Evolutionary conservation across 257 asterid species (phyloP).

Genomic region (Craterostigma plantagineum): DNA sequence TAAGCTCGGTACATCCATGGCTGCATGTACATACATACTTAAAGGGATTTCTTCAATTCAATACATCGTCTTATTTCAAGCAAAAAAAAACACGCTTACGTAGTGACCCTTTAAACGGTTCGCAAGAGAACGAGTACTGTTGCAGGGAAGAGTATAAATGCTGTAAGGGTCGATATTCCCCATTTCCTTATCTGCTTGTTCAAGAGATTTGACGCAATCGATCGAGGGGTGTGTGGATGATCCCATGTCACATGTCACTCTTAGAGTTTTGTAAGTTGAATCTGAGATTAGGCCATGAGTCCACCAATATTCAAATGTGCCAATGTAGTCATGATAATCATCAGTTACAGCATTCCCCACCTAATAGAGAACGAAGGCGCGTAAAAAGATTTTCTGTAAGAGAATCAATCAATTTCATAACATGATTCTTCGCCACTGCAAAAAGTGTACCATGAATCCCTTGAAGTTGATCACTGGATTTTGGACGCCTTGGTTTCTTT

Average conservation of each 20-base stretch:
- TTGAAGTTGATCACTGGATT: conserved; percentile 70
- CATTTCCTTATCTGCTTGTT: conserved; percentile 44
- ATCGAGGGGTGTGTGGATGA: conserved; percentile 73
- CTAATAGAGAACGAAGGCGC: conserved; percentile 19
- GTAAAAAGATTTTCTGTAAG: conserved; percentile 4
- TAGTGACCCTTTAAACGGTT: conserved; percentile 60
- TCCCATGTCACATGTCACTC: conserved; percentile 39
- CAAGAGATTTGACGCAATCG: conserved; percentile 42
- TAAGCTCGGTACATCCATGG: conserved; percentile 92
- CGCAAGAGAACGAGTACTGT: conserved; percentile 28
- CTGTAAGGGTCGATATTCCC: conserved; percentile 85
- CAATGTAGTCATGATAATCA: conserved; percentile 65
- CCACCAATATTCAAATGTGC: conserved; percentile 99
- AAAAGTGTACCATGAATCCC: conserved; percentile 64
- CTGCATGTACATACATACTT: conserved; percentile 17
- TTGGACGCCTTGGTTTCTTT: conserved; percentile 54
- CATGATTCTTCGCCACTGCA: not conserved
- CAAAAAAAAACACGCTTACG: conserved; percentile 29
- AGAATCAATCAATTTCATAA: not conserved
- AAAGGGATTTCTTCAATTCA: not conserved
- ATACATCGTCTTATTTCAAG: no score
- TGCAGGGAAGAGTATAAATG: conserved; percentile 74
- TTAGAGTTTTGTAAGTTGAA: conserved; percentile 58
- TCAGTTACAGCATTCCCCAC: conserved; percentile 97
- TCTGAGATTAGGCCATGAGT: conserved; percentile 92